Conservation (phyloP, 1,284 basidiomycete species). For the Ustilago trichophora region DNA sequence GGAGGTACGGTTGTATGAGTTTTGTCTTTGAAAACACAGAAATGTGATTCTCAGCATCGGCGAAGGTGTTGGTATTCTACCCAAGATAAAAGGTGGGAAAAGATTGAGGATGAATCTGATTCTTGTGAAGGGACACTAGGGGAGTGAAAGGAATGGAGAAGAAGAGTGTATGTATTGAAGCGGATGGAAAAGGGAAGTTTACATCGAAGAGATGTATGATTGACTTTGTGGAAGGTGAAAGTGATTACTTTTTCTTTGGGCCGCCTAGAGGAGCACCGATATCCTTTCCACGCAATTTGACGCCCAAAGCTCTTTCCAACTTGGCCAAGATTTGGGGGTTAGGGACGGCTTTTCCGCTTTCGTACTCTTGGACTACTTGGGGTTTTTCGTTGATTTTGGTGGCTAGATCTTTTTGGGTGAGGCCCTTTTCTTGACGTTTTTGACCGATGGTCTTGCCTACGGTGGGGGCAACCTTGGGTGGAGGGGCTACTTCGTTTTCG, state of each 20-base stretch:
- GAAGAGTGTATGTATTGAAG: too few species aligned
- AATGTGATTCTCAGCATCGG: too few species aligned
- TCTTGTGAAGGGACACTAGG: too few species aligned
- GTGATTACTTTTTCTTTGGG: slow-evolving; percentile 51
- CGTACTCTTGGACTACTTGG: slow-evolving; percentile 87
- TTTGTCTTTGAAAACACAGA: too few species aligned
- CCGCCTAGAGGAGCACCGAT: slow-evolving; percentile 57
- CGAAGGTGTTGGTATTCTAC: too few species aligned
- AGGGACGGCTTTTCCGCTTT: slow-evolving; percentile 82
- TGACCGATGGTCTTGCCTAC: slow-evolving; percentile 88
- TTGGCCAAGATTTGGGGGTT: slow-evolving; percentile 89
- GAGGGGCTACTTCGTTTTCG: slow-evolving; percentile 91
- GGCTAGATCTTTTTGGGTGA: slow-evolving; percentile 93
- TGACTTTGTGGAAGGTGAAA: not conserved
- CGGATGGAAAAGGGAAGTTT: too few species aligned
- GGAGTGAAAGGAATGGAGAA: too few species aligned
- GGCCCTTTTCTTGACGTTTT: slow-evolving; percentile 78
- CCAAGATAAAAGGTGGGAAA: too few species aligned
- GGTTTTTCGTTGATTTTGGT: slow-evolving; percentile 91
- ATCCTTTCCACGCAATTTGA: slow-evolving; percentile 75
- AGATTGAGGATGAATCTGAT: too few species aligned
- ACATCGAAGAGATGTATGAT: too few species aligned
- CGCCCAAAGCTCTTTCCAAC: slow-evolving; percentile 86
- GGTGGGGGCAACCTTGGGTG: slow-evolving; percentile 79
- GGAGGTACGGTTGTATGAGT: too few species aligned